These are phyloP conservation scores for Ceratocystis lukuohia DNA, from an alignment of 2,329 filamentous ascomycete genomes.

Conservation along the genomic window DNA sequence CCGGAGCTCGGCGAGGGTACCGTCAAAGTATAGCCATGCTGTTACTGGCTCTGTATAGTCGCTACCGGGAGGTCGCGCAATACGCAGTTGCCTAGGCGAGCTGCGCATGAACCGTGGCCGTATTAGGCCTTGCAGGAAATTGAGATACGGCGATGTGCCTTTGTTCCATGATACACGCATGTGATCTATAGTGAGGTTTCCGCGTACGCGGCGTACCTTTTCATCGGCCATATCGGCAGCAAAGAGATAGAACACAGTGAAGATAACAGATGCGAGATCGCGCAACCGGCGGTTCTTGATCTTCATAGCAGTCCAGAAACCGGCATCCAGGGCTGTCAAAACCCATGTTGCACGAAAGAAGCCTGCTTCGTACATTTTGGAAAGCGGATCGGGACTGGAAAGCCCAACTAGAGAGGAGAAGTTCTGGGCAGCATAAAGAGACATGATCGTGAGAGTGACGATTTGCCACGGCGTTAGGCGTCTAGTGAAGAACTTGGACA, in stretches of 20 bases:
- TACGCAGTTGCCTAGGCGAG: slow-evolving; percentile 68
- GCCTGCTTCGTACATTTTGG: slow-evolving; percentile 80
- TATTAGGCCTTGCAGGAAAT: slow-evolving; percentile 56
- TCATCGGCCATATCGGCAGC: slow-evolving; percentile 91
- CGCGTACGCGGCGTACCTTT: slow-evolving; percentile 83
- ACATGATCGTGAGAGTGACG: slow-evolving; percentile 73
- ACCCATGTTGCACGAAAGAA: slow-evolving; percentile 98
- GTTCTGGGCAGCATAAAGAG: slow-evolving; percentile 82
- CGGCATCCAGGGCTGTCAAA: slow-evolving; percentile 83
- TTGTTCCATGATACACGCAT: slow-evolving; percentile 93
- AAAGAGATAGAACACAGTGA: slow-evolving; percentile 81
- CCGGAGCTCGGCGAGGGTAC: slow-evolving; percentile 62
- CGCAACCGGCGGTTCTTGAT: slow-evolving; percentile 66
- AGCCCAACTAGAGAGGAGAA: slow-evolving; percentile 85
- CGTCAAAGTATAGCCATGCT: slow-evolving; percentile 91
- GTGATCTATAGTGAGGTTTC: slow-evolving; percentile 78
- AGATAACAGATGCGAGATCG: slow-evolving; percentile 69
- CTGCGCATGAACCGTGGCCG: slow-evolving; percentile 70
- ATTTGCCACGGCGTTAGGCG: slow-evolving; percentile 81
- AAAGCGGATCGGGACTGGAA: slow-evolving; percentile 82
- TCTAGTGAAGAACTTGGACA: slow-evolving; percentile 59
- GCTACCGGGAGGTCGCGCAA: slow-evolving; percentile 65
- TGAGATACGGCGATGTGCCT: slow-evolving; percentile 72
- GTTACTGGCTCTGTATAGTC: slow-evolving; percentile 71
- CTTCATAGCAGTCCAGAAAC: slow-evolving; percentile 97